Conservation (phyloP, 805 yeast species). For the Danielia reshetovae region DNA sequence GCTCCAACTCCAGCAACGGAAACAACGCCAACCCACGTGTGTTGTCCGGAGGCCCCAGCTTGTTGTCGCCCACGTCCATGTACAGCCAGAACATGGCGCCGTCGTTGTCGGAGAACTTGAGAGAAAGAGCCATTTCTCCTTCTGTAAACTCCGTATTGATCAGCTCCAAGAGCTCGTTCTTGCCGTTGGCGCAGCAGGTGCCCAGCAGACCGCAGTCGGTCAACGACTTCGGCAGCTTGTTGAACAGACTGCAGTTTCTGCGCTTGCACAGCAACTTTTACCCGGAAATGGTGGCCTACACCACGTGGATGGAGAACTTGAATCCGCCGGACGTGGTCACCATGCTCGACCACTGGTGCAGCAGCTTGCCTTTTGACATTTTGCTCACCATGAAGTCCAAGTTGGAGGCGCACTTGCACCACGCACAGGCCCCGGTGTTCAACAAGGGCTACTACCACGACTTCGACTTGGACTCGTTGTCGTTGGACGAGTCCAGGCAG, state of each 20-base stretch:
- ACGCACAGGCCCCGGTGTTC: conserved; percentile 9
- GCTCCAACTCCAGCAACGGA: neutral
- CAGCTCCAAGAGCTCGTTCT: conserved; percentile 22
- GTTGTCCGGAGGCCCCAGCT: conserved; percentile 10
- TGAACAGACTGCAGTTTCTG: conserved; percentile 2
- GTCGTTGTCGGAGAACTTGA: conserved; percentile 10
- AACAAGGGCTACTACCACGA: conserved; percentile 7
- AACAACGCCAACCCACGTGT: conserved; percentile 2
- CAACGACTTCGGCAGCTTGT: conserved; percentile 28
- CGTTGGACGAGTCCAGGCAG: conserved; percentile 7
- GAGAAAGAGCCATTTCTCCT: conserved; percentile 22
- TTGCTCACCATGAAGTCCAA: conserved; percentile 46
- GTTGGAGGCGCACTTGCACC: conserved; percentile 36
- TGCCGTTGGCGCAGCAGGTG: conserved; percentile 19
- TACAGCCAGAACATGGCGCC: conserved; percentile 5
- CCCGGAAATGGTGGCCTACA: conserved; percentile 47
- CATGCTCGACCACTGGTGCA: conserved; percentile 52
- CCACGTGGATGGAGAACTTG: conserved; percentile 30
- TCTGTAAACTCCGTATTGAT: conserved; percentile 20
- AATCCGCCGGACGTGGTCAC: conserved; percentile 49
- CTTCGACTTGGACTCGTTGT: conserved; percentile 13
- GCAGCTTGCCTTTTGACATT: conserved; percentile 48
- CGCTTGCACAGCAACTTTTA: conserved; percentile 11
- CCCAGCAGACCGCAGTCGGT: conserved; percentile 43
- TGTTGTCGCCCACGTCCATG: conserved; percentile 17